Percentiles rank a stretch among this genome's conserved stretches.
Conservation (phyloP, 495 filamentous ascomycete genomes). For the Collariella sp. region DNA sequence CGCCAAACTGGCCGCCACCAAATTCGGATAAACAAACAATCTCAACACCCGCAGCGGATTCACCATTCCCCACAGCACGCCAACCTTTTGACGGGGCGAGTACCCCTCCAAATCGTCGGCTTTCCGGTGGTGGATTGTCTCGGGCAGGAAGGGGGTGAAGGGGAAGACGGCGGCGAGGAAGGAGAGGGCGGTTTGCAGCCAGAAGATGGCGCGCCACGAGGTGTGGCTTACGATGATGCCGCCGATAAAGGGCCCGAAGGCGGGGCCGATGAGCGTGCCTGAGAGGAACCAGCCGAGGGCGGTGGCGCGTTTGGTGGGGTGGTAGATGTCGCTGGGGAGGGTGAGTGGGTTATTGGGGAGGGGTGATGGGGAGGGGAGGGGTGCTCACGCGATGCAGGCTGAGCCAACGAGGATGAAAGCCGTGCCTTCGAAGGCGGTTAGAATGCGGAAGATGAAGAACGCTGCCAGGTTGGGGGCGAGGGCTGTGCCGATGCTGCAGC, state of each 20-base stretch:
- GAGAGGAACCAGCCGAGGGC: slow-evolving; percentile 62
- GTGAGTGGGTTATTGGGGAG: neutral
- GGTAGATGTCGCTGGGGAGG: slow-evolving; percentile 48
- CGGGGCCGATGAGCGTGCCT: slow-evolving; percentile 62
- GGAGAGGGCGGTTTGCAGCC: slow-evolving; percentile 58
- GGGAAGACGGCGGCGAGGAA: slow-evolving; percentile 49
- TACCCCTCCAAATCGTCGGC: slow-evolving; percentile 48
- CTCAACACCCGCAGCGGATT: slow-evolving; percentile 54
- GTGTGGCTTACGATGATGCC: slow-evolving; percentile 63
- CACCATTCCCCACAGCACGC: slow-evolving; percentile 48
- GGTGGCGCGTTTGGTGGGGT: slow-evolving; percentile 57
- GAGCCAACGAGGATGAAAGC: slow-evolving; percentile 58
- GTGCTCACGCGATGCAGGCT: slow-evolving; percentile 45
- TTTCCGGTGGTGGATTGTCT: slow-evolving; percentile 56
- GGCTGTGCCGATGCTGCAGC: slow-evolving; percentile 57
- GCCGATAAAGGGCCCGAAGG: slow-evolving; percentile 58
- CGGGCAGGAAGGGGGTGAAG: slow-evolving; percentile 53
- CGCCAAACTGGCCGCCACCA: slow-evolving; percentile 52
- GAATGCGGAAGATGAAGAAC: slow-evolving; percentile 61
- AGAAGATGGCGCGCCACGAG: slow-evolving; percentile 64
- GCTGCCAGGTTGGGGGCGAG: slow-evolving; percentile 55
- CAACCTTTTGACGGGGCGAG: slow-evolving; percentile 36
- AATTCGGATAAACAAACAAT: slow-evolving; percentile 59
- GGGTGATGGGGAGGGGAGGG: neutral
- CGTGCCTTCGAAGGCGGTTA: slow-evolving; percentile 66